These are phyloP conservation scores for Paratinospora sagittata DNA, from an alignment of 164 flowering plant genomes.

Conservation along the genomic window DNA sequence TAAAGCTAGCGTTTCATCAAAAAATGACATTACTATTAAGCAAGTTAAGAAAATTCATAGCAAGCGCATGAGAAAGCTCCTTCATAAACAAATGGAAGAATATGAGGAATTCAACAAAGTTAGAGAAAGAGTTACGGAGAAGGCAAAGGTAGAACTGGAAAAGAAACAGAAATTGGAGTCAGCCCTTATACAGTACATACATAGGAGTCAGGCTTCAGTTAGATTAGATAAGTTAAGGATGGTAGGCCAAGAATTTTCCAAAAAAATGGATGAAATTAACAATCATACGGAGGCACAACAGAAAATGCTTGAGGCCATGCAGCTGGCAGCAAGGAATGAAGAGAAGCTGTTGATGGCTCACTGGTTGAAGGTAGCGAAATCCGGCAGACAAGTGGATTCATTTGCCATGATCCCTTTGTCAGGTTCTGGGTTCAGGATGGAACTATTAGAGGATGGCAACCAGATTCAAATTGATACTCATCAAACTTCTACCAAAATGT, in stretches of 20 bases:
- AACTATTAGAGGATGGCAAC: conserved; percentile 10
- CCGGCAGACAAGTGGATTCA: conserved; percentile 28
- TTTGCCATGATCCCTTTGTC: conserved; percentile 12
- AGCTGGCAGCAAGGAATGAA: conserved; percentile 27
- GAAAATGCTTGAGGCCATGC: conserved; percentile 37
- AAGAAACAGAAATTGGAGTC: conserved; percentile 25
- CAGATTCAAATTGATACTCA: not conserved
- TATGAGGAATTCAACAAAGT: conserved; percentile 17
- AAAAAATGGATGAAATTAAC: conserved; percentile 33
- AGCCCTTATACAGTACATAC: conserved; percentile 30
- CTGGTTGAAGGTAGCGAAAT: conserved; percentile 33
- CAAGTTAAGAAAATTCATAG: conserved; percentile 28
- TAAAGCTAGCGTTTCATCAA: conserved; percentile 9
- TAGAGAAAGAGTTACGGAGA: too few relatives aligned
- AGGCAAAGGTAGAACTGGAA: conserved; percentile 31
- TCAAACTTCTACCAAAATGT: not conserved
- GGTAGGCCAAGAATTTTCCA: conserved; percentile 28
- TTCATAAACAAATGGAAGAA: conserved; percentile 34
- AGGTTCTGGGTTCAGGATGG: conserved; percentile 17
- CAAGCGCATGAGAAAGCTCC: conserved; percentile 31
- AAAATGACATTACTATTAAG: conserved; percentile 17
- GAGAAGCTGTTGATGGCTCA: conserved; percentile 23
- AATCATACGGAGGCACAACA: conserved; percentile 19
- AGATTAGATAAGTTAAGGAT: conserved; percentile 38
- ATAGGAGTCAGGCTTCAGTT: conserved; percentile 17